Evolutionary conservation across 2,329 filamentous ascomycete species (phyloP).

Genomic region (Trichoderma polysporum): DNA sequence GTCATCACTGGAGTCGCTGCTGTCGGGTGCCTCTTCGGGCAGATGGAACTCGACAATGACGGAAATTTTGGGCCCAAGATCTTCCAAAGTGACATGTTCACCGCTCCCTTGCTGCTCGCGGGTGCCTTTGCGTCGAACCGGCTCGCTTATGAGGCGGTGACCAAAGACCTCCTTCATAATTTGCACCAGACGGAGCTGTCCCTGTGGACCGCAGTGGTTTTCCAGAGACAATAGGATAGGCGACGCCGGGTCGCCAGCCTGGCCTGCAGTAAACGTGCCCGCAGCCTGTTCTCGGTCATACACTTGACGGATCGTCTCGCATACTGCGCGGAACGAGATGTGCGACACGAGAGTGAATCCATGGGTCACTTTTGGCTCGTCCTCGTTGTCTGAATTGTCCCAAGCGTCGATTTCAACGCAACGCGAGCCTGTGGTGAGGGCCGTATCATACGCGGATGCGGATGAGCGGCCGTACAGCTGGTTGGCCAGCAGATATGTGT

Average conservation of each 20-base stretch:
- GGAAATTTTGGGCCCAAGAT: constrained; percentile 62
- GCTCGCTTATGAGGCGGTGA: constrained; percentile 57
- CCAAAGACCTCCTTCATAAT: constrained; percentile 67
- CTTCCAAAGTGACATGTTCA: constrained; percentile 56
- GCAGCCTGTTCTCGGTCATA: constrained; percentile 57
- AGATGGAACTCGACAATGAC: constrained; percentile 69
- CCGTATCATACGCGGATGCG: constrained; percentile 62
- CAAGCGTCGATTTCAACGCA: constrained; percentile 75
- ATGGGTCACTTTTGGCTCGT: constrained; percentile 70
- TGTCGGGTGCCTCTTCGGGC: constrained; percentile 48
- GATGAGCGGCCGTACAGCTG: constrained; percentile 66
- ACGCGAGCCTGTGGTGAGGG: constrained; percentile 61
- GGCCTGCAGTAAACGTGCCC: constrained; percentile 25
- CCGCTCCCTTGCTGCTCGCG: constrained; percentile 51
- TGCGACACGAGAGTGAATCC: constrained; percentile 67
- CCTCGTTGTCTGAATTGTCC: constrained; percentile 60
- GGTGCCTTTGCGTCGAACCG: constrained; percentile 56
- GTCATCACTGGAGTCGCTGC: constrained; percentile 38
- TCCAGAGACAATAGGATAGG: constrained; percentile 66
- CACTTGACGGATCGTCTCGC: constrained; percentile 63
- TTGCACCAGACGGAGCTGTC: constrained; percentile 59
- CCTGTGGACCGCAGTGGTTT: constrained; percentile 62
- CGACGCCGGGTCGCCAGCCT: constrained; percentile 45
- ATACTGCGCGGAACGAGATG: constrained; percentile 63
- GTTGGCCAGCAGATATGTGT: constrained; percentile 69